phyloP scores from a whole-genome alignment of 1,139 yeast species.

The Groenewaldozyma auringiensis region DNA sequence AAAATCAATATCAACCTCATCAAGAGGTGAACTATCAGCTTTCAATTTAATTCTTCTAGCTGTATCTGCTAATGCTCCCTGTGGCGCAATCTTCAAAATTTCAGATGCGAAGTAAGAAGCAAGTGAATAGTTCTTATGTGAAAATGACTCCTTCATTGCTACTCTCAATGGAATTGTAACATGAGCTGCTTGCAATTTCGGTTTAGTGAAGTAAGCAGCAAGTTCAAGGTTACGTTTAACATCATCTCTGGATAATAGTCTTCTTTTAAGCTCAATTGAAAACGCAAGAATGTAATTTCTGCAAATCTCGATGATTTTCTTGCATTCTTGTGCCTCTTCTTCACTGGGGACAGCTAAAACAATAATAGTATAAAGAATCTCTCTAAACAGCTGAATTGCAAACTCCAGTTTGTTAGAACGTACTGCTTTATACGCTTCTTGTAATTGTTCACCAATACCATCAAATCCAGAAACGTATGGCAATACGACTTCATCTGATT shows the following conservation, averaged over 20 bases:
- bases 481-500: slow-evolving; percentile 39
- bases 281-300: slow-evolving; percentile 89
- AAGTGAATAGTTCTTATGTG: slow-evolving; percentile 75
- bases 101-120: slow-evolving; percentile 89
- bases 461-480: slow-evolving; percentile 77
- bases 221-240: slow-evolving; percentile 82
- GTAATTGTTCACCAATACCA: slow-evolving; percentile 45
- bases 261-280: slow-evolving; percentile 82
- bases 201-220: slow-evolving; percentile 90
- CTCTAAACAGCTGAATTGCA: slow-evolving; percentile 74
- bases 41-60: slow-evolving; percentile 74
- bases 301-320: slow-evolving; percentile 63
- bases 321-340: slow-evolving; percentile 70
- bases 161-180: slow-evolving; percentile 83
- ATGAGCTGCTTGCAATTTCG: slow-evolving; percentile 75
- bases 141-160: slow-evolving; percentile 90
- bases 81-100: slow-evolving; percentile 56
- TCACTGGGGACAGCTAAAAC: slow-evolving; percentile 64
- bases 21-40: slow-evolving; percentile 74
- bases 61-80: slow-evolving; percentile 75
- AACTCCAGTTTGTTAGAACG: slow-evolving; percentile 73
- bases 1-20: slow-evolving; percentile 83
- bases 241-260: slow-evolving; percentile 72
- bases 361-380: slow-evolving; percentile 67
- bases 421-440: slow-evolving; percentile 74